Base-by-base conservation (phyloP, 495 filamentous ascomycete species). In the Filosporella fistucella region DNA sequence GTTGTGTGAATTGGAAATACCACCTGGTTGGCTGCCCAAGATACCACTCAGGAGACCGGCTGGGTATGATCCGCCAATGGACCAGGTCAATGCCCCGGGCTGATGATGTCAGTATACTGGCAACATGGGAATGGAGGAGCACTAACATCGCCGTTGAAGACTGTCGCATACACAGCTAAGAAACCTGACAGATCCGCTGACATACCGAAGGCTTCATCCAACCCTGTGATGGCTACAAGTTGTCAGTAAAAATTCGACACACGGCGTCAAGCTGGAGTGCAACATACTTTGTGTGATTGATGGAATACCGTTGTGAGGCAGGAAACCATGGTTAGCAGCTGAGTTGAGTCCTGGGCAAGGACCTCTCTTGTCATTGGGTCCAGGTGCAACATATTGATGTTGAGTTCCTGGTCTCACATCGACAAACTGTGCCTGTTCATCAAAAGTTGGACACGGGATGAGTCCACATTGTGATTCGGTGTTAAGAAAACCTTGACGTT, bases 291-390 rank as follows among this genome's bases (percentile, higher is more conserved):
- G 46, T 8, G 51, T 33, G 13, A 64, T 61, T 6, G 51, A 50
- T 3, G 67, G 69, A 14, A 75, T 56, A 22, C 76, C 75, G 51
- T 67, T 71, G 37, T 69, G 67, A 3, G 75, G 72, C 22, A 77
- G 62, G 41, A 76, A 79, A 14, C 63, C 67, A 57, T 76, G 74
- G 38, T 78, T 77, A 36, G 76, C 74, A n/a, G 37, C 42, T n/a
- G 43, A 42, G 51, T 79, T 79, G 9, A 78, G 57, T 35, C 71
- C 72, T 3, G 72, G 74, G 45, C 75, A 78, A 37, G 72, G 68
- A 5, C 70, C 71, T 22, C 70, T 66, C 50, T 68, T 63, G 52
- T 71, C 66, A n/a, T 63, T 63, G 17, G 55, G 45, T 18, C 51
- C 55, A 0, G 67, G 70, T 4, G 70, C 59, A 5, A 69, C 60